Conservation (phyloP, 73 alveolate species). For the Effrenium voratum region DNA sequence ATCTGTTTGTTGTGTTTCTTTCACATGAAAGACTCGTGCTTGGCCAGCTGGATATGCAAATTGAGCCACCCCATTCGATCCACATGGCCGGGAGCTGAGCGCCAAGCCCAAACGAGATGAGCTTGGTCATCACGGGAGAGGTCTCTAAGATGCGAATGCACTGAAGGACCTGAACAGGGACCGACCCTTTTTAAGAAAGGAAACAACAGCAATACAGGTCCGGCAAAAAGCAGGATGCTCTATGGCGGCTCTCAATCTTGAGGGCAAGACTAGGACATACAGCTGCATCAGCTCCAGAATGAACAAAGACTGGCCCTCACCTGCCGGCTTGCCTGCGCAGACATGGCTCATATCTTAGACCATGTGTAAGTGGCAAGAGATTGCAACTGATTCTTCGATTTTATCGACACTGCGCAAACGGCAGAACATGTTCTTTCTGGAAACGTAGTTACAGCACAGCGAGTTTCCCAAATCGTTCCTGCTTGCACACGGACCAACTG, state of each 20-base stretch:
- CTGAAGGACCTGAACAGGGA: conserved; percentile 47
- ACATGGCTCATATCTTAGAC: too few relatives aligned
- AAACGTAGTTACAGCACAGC: too few relatives aligned
- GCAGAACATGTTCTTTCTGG: too few relatives aligned
- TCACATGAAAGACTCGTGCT: background rate
- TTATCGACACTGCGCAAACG: too few relatives aligned
- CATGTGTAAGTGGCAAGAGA: too few relatives aligned
- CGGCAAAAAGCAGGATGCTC: background rate
- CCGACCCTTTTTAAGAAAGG: background rate
- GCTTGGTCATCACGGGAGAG: conserved; percentile 82
- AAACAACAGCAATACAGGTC: background rate
- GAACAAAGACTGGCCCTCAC: conserved; percentile 76
- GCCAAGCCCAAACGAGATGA: conserved; percentile 38
- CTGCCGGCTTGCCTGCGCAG: conserved; percentile 32
- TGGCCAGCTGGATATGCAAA: background rate
- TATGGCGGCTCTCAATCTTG: background rate
- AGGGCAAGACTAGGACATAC: conserved; percentile 43
- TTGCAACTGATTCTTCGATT: too few relatives aligned
- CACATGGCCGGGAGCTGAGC: background rate
- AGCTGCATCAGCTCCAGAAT: conserved; percentile 91
- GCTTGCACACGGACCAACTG: too few relatives aligned
- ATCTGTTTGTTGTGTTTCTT: too few relatives aligned
- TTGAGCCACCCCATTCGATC: background rate
- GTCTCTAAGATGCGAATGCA: conserved; percentile 88
- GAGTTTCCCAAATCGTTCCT: too few relatives aligned